Base-by-base conservation (phyloP, 768 basidiomycete genomes). In the Tylopilus felleus region DNA sequence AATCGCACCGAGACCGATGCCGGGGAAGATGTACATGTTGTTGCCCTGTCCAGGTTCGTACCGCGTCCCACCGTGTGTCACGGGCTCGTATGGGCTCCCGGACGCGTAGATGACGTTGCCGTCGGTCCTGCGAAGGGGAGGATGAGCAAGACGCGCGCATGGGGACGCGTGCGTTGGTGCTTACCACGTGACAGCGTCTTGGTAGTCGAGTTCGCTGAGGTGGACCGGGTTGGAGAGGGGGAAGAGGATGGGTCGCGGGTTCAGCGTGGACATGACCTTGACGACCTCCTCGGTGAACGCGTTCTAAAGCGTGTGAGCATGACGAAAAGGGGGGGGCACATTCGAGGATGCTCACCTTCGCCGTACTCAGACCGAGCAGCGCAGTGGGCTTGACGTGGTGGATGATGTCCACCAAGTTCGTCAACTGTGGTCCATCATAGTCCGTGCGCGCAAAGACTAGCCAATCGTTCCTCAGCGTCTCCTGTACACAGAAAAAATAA, bases 11-110 rank as follows among this genome's bases (percentile, higher is more conserved):
- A 87, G 71, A 1, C 86, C 87, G 53, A 88, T 71, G 17, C 79
- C 78, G 17, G 79, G 80, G 70, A 82, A 83, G 60, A 83, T 82
- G 68, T 84, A 84, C 84, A 89, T 86, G 71, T 90, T 91, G 70
- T 91, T 91, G 10, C 88, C 87, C 67, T 91, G 89, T 0, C 85
- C 86, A 1, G 89, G 81, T 57, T 85, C 82, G 56, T 80, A 73
- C 0, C 61, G 56, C 42, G 73, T 77, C 23, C 80, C 80, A 31
- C 77, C 67, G 62, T 71, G 77, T 45, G 75, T 74, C 42, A 83
- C 69, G 3, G 78, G 66, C 17, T 76, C 71, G 74, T 88, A 91
- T 0, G 89, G 89, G 45, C 80, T 82, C 4, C 89, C 89, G 13
- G 83, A 83, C 0, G 88, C 88, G 59, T 86, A 91, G 53, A 90